Evolutionary conservation across 2,329 filamentous ascomycete genomes (phyloP).

Genomic region (Aspergillus transmontanensis): DNA sequence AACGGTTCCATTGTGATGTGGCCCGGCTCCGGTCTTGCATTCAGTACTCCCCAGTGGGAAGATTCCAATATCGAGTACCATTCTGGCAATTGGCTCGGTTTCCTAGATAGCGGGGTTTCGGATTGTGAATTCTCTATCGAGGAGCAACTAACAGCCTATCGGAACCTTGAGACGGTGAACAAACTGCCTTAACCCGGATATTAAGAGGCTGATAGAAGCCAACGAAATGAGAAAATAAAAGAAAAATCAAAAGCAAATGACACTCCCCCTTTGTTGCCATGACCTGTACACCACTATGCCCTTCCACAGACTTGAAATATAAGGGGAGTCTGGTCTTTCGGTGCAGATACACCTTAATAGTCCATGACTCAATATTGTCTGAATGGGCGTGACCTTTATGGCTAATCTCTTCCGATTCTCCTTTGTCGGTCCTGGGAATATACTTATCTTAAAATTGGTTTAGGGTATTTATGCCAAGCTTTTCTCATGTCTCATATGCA

Average conservation of each 20-base stretch:
- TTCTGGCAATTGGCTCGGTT: constrained; percentile 15
- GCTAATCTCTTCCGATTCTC: no score
- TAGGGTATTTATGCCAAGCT: no score
- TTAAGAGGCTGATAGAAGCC: not conserved
- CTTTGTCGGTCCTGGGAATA: no score
- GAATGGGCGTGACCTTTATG: no score
- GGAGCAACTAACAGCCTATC: not conserved
- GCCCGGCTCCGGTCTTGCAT: constrained; percentile 14
- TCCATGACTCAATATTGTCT: no score
- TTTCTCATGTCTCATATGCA: no score
- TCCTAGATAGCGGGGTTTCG: constrained; percentile 14
- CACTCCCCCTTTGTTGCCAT: not conserved
- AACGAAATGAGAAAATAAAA: not conserved
- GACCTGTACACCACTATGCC: not conserved
- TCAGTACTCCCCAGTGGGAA: not conserved
- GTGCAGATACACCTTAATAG: no score
- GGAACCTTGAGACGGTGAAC: not conserved
- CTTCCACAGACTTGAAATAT: no score
- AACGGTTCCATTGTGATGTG: constrained; percentile 7
- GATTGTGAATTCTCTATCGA: constrained; percentile 1
- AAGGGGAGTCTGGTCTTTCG: no score
- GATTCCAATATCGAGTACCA: constrained; percentile 19
- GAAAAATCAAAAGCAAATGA: not conserved
- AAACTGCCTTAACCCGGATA: not conserved
- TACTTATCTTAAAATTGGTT: no score